These are phyloP conservation scores for Aspergillus sclerotiicarbonarius DNA, from an alignment of 495 filamentous ascomycete genomes.

Conservation along the genomic window DNA sequence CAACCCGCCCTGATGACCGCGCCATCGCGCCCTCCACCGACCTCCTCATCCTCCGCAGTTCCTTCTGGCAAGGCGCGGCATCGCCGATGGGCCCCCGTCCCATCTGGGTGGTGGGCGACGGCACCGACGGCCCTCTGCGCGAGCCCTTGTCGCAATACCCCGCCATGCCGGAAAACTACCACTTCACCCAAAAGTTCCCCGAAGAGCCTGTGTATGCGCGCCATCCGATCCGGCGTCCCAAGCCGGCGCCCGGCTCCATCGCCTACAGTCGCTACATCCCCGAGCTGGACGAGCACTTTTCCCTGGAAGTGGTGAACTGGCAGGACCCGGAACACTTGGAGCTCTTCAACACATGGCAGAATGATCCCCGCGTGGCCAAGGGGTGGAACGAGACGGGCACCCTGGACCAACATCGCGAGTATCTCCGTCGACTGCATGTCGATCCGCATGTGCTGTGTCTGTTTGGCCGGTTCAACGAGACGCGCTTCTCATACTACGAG, in stretches of 20 bases:
- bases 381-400: slow-evolving; percentile 64
- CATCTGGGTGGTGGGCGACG: slow-evolving; percentile 51
- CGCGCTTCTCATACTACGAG: slow-evolving; percentile 65
- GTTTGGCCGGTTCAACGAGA: slow-evolving; percentile 60
- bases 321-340: slow-evolving; percentile 51
- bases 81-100: slow-evolving; percentile 62
- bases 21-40: slow-evolving; percentile 25
- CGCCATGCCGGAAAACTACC: slow-evolving; percentile 33
- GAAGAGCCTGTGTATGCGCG: slow-evolving; percentile 44
- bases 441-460: slow-evolving; percentile 63
- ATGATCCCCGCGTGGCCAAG: slow-evolving; percentile 62
- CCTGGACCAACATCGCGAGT: slow-evolving; percentile 58
- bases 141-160: slow-evolving; percentile 49
- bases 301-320: slow-evolving; percentile 61
- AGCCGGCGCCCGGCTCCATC: slow-evolving; percentile 59
- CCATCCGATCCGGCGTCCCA: slow-evolving; percentile 60
- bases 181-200: slow-evolving; percentile 54
- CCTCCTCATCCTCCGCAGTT: slow-evolving; percentile 34
- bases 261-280: slow-evolving; percentile 69
- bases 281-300: slow-evolving; percentile 63
- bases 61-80: slow-evolving; percentile 70
- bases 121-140: slow-evolving; percentile 36
- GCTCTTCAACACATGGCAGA: slow-evolving; percentile 64
- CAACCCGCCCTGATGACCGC: slow-evolving; percentile 21
- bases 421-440: slow-evolving; percentile 56